Evolutionary conservation across 345 rosid species (phyloP), one percentile per base, ranked within the genome.

Genomic region (Rhizophora apiculata): DNA sequence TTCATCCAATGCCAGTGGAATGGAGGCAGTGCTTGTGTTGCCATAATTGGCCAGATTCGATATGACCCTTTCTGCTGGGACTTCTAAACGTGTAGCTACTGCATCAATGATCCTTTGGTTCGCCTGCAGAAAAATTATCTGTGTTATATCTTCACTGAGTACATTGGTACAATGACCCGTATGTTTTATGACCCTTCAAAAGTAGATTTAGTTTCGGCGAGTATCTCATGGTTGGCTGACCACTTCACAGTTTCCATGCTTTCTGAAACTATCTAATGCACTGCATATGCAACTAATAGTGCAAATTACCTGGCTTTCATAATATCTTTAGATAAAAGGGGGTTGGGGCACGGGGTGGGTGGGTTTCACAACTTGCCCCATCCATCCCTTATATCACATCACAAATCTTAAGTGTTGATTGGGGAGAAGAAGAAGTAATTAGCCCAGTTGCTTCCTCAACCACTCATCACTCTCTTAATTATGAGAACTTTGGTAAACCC

Each of bases 61-160:
- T 62, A 95, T 82, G 46, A 95, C 88, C 37, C 86, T 72, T 71
- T 92, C 97, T 58, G 82, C 79, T n/a, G 99, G 97, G 63, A 95
- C 76, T 29, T 86, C 78, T 53, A 95, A 79, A 48, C 96, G 90
- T 52, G 90, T 79, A 43, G 96, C 96, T 65, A 92, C 98, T 31
- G 93, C 84, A 77, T 90, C 99, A 30, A 95, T 81, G 82, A 95
- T 95, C 87, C 96, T 88, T 80, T 90, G 95, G 74, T 95, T 95
- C 43, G 99, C 99, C 99, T 95, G 86, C 88, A 88, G 56, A 67
- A 36, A 68, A 2, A 48, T 52, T 27, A 62, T 24, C 65, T 46
- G 0, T n/a, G 37, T 57, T 46, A 21, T 3, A 19, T 30, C 19
- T 30, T 13, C 48, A 21, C 67, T 1, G 8, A n/a, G 31, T 68